These are phyloP conservation scores for Tilletia caries DNA, from an alignment of 1,284 basidiomycete species.

Conservation along the genomic window DNA sequence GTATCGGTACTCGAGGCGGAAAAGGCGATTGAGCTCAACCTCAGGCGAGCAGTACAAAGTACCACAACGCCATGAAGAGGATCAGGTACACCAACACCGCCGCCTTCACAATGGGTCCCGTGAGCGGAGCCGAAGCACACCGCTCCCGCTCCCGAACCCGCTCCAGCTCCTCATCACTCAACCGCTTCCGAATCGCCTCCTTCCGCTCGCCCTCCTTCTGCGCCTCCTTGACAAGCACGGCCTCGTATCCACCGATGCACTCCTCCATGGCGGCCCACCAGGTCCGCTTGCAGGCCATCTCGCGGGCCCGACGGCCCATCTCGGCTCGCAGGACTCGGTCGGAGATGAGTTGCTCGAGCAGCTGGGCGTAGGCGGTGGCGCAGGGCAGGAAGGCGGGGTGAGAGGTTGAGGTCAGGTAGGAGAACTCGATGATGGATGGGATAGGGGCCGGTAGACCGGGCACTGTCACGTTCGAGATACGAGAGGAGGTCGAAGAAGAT, in stretches of 20 bases:
- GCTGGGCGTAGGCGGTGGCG: conserved; percentile 56
- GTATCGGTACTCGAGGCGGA: no score
- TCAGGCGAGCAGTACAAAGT: not conserved
- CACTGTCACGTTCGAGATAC: not conserved
- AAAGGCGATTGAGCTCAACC: no score
- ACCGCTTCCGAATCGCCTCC: conserved; percentile 16
- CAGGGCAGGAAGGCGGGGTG: conserved; percentile 53
- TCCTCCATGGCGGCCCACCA: conserved; percentile 63
- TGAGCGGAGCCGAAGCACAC: conserved; percentile 32
- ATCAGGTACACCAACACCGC: conserved; percentile 35
- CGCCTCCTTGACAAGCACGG: conserved; percentile 31
- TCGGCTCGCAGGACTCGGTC: conserved; percentile 53
- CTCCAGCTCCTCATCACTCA: conserved; percentile 44
- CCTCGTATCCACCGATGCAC: conserved; percentile 60
- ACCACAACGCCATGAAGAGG: conserved; percentile 29
- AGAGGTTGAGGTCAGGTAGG: conserved; percentile 48
- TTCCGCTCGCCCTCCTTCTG: conserved; percentile 2
- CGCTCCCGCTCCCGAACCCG: conserved; percentile 37
- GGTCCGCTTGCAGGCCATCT: conserved; percentile 56
- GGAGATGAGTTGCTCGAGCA: conserved; percentile 54
- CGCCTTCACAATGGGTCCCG: conserved; percentile 36
- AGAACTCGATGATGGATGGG: conserved; percentile 41
- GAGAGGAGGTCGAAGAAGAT: not conserved
- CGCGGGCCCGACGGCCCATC: conserved; percentile 56
- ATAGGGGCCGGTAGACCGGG: conserved; percentile 29